Evolutionary conservation across 768 basidiomycete species (phyloP), one percentile per base, ranked within the genome.

Genomic region (Coprinopsis marcescibilis): DNA sequence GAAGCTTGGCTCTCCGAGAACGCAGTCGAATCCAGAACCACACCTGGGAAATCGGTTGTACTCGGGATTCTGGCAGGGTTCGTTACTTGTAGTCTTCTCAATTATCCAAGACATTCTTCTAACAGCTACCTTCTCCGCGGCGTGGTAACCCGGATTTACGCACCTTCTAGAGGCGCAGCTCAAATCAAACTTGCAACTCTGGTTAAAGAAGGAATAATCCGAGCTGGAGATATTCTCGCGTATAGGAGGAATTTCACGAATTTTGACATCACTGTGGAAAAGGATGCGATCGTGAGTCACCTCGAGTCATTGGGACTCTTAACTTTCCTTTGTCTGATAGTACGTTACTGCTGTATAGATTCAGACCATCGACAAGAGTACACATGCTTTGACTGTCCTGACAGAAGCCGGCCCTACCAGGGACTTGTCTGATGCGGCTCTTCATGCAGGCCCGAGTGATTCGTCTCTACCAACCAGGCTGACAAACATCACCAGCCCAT

Each of bases 1-100:
- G 76, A 81, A 26, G 70, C 66, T 26, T 83, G 81, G 81, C 70
- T 71, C 39, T 60, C 59, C 30, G 71, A 74, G 4, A 72, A 78
- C 36, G 55, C 35, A 46, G 24, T 40, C 46, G n/a, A 33, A 50
- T 13, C 39, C 43, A 3, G 39, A 27, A 30, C 19, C 51, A n/a
- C n/a, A 25, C 43, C 21, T 8, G 6, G 10, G 24, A 6, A 11
- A 10, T 29, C 46, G 23, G 21, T 40, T 10, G 20, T 2, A 7
- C 43, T 20, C 26, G 49, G 45, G 39, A 53, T 29, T 32, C 34
- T 55, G 29, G 66, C 66, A 32, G 69, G 70, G 69, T 72, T 54
- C 17, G 62, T 51, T 40, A 20, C 34, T 24, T 38, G 15, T 10
- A 32, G 17, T 10, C 38, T 23, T 5, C 25, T 40, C 20, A n/a